Percentiles rank a stretch among this genome's conserved stretches.
These are phyloP conservation scores for Solanum chiquidenum DNA, from an alignment of 257 asterid species.

Conservation along the genomic window DNA sequence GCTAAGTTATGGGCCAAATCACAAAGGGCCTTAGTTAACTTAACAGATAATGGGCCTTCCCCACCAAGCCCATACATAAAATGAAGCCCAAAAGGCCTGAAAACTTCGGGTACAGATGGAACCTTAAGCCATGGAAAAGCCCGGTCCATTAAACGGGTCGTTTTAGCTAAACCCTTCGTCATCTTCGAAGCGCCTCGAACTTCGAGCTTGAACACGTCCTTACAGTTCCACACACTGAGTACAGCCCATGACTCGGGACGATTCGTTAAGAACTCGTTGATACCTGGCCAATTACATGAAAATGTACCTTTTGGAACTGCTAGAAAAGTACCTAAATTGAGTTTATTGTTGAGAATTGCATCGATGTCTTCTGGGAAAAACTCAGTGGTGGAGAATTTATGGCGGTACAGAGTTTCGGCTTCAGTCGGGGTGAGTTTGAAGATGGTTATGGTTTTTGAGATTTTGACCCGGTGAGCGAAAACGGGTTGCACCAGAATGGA, in stretches of 20 bases:
- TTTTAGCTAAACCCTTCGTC: constrained; percentile 28
- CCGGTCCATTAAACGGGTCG: constrained; percentile 67
- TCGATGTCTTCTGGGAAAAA: constrained; percentile 90
- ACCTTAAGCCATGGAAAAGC: constrained; percentile 56
- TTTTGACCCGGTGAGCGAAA: constrained; percentile 46
- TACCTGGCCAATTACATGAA: constrained; percentile 43
- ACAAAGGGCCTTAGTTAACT: constrained; percentile 28
- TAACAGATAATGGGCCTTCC: constrained; percentile 48
- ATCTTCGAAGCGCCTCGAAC: constrained; percentile 78
- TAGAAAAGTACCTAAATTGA: constrained; percentile 58
- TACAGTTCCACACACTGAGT: constrained; percentile 76
- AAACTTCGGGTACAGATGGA: constrained; percentile 70
- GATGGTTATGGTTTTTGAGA: constrained; percentile 16
- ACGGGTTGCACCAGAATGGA: constrained; percentile 72
- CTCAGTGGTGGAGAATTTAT: constrained; percentile 57
- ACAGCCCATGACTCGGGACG: constrained; percentile 88
- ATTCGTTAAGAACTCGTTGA: constrained; percentile 22
- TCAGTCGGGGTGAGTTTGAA: constrained; percentile 43
- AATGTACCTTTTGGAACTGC: constrained; percentile 39
- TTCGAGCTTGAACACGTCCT: constrained; percentile 61
- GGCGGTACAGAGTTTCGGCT: constrained; percentile 57
- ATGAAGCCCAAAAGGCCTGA: constrained; percentile 75
- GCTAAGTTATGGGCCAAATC: constrained; percentile 59
- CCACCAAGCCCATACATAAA: constrained; percentile 86
- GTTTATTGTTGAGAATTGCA: constrained; percentile 42